Base-by-base conservation (phyloP, 2,329 filamentous ascomycete genomes). In the Ophiognomonia clavigignenti-juglandacearum region DNA sequence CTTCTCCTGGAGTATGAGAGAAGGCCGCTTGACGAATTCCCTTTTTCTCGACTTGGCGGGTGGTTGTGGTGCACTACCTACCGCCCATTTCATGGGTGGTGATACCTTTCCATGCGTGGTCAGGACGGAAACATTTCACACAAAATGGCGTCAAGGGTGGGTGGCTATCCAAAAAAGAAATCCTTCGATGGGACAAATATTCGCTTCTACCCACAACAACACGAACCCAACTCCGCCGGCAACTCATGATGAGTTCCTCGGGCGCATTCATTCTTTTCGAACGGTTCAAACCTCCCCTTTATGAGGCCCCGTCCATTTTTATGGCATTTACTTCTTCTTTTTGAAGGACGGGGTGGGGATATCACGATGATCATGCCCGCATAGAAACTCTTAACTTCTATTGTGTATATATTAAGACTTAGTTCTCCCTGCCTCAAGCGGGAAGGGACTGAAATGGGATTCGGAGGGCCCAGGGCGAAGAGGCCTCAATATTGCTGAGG, bases 341-440 rank as follows among this genome's bases (percentile, higher is more conserved):
- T 32, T 14, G 20, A 31, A 36, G 34, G 40, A 39, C 20, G 37
- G 16, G 37, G 29, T 23, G 29, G 4, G n/a, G n/a, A n/a, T n/a
- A n/a, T n/a, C n/a, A 38, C 22, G 36, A 48, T 26, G 36, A 43
- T 27, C 31, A 46, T 45, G 48, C 48, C 46, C 45, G 48, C 48
- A 51, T 51, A 51, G 48, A 39, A 6, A 6, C 40, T 32, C 35
- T 41, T 36, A 51, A 48, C n/a, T 51, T 51, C 48, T 51, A 48
- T 22, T 51, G 48, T 51, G 47, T 48, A 51, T 19, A 51, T 36
- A 42, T 10, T 51, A 43, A 40, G 20, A 47, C 14, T 40, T 45
- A 45, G 37, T 29, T 8, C 8, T 31, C 8, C 7, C n/a, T 10
- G 10, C 8, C 7, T 14, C 5, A 13, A 43, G 34, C 27, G 29